Conservation (phyloP, 495 filamentous ascomycete species). For the Trichoderma parareesei region DNA sequence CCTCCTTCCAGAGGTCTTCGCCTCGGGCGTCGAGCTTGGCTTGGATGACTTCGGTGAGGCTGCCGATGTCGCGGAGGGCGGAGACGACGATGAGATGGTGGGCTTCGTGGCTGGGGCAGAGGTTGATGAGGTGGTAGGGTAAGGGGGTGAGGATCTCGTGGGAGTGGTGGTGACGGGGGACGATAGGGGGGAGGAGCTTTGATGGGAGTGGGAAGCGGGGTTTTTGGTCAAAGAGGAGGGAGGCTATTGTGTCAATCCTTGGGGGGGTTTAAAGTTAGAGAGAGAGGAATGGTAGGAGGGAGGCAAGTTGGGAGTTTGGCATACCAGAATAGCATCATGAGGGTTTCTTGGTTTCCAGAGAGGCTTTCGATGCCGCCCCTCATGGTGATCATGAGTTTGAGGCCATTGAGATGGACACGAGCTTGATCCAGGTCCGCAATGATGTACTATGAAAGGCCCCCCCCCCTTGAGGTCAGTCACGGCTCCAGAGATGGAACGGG, state of each 20-base stretch:
- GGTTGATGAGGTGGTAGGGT: not conserved
- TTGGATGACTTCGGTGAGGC: not conserved
- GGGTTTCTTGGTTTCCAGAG: not conserved
- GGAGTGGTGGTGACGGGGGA: not conserved
- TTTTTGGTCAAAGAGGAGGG: not conserved
- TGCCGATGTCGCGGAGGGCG: not conserved
- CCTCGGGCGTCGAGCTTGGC: not conserved
- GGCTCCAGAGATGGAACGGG: too few species aligned
- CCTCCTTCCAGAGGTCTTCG: not conserved
- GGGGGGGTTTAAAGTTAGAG: not conserved
- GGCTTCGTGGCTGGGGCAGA: not conserved
- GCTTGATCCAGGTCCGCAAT: not conserved
- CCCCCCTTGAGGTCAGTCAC: not conserved
- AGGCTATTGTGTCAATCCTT: not conserved
- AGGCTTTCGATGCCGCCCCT: constrained; percentile 2
- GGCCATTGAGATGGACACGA: not conserved
- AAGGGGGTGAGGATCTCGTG: not conserved
- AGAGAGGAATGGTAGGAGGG: not conserved
- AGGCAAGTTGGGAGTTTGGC: not conserved
- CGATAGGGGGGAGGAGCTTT: not conserved
- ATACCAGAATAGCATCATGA: not conserved
- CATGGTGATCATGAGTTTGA: not conserved
- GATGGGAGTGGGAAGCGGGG: not conserved
- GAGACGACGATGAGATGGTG: not conserved
- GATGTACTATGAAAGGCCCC: not conserved